A percentile compares a stretch with the other conserved stretches of the same genome.
phyloP scores from a whole-genome alignment of 306 rosid genomes.

The Pachyrhizus erosus region DNA sequence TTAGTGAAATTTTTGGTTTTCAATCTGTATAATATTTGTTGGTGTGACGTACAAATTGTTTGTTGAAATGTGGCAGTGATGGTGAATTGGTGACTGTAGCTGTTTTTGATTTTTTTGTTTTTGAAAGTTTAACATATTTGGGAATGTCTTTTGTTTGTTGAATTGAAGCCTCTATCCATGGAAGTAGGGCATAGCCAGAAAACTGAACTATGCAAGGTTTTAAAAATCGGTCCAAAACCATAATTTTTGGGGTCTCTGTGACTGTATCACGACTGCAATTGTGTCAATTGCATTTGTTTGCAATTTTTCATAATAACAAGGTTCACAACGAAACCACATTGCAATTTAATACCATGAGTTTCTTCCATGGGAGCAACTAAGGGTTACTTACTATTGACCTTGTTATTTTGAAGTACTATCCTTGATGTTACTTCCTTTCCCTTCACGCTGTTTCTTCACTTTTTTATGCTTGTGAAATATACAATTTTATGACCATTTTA shows the following conservation, averaged over 20 bases:
- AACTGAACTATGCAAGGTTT: not conserved
- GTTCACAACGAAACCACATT: not conserved
- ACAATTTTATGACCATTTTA: not conserved
- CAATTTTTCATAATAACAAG: not conserved
- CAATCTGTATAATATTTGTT: not conserved
- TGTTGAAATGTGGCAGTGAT: constrained; percentile 29
- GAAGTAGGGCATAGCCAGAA: not conserved
- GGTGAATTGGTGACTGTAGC: not conserved
- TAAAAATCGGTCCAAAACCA: too few relatives aligned
- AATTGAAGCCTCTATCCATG: constrained; percentile 11
- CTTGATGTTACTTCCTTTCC: not conserved
- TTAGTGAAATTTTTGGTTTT: not conserved
- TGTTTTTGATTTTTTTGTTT: not conserved
- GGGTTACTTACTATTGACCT: constrained; percentile 1
- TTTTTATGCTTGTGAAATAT: constrained; percentile 12
- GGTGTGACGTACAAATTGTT: not conserved
- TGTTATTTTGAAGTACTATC: not conserved
- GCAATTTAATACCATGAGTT: not conserved
- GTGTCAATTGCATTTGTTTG: not conserved
- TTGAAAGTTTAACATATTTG: not conserved
- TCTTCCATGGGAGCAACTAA: not conserved
- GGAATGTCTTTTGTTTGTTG: constrained; percentile 18
- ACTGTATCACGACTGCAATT: not conserved
- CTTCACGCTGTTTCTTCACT: not conserved
- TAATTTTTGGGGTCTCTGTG: not conserved